These are phyloP conservation scores for Exophiala dermatitidis DNA, from an alignment of 2,329 filamentous ascomycete species.

Conservation along the genomic window DNA sequence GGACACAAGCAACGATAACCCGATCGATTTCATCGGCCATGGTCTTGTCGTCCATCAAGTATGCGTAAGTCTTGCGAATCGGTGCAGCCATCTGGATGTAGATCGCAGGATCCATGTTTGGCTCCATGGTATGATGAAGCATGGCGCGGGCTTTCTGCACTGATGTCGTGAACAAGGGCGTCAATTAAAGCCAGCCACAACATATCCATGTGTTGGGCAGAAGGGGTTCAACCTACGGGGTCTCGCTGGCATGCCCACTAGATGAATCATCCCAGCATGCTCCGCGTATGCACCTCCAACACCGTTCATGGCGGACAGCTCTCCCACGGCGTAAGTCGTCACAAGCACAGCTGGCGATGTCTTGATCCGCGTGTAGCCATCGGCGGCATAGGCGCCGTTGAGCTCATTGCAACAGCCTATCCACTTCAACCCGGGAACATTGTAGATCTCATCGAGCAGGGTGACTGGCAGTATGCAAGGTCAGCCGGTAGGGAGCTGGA, in stretches of 20 bases:
- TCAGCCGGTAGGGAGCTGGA: background rate
- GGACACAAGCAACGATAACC: conserved; percentile 23
- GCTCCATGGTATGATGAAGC: conserved; percentile 31
- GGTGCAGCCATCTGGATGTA: conserved; percentile 25
- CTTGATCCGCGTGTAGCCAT: conserved; percentile 68
- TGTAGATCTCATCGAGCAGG: conserved; percentile 47
- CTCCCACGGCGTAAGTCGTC: conserved; percentile 55
- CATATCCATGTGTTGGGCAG: conserved; percentile 12
- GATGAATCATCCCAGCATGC: conserved; percentile 53
- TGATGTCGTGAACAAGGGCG: conserved; percentile 28
- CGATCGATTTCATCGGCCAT: conserved; percentile 26
- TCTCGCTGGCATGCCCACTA: conserved; percentile 48
- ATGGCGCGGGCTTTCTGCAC: conserved; percentile 43
- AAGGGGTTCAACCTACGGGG: conserved; percentile 14
- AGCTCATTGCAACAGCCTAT: conserved; percentile 56
- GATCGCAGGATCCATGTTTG: conserved; percentile 25
- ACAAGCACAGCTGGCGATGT: conserved; percentile 47
- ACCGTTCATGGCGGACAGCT: conserved; percentile 35
- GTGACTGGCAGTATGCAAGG: conserved; percentile 25
- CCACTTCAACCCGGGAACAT: conserved; percentile 38
- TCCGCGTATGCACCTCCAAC: conserved; percentile 48
- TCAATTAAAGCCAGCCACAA: conserved; percentile 14
- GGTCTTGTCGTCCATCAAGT: conserved; percentile 25
- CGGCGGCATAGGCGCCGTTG: conserved; percentile 63
- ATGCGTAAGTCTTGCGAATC: conserved; percentile 24